phyloP scores from a whole-genome alignment of 306 rosid species.

The Begonia masoniana region DNA sequence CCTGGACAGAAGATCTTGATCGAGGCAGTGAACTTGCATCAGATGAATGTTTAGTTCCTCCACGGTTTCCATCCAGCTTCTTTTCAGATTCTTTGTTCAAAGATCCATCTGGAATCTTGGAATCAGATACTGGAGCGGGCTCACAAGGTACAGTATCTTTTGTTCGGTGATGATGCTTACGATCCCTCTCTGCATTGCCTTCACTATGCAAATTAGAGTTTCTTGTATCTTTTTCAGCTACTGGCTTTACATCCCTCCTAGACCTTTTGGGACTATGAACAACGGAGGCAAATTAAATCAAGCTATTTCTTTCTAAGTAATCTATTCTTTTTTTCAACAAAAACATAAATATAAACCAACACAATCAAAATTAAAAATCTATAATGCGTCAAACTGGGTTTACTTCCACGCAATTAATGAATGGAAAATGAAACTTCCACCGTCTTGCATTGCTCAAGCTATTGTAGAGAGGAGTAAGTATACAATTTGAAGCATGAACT shows the following conservation, averaged over 20 bases:
- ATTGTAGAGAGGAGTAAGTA: too few relatives aligned
- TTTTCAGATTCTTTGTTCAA: conserved; percentile 25
- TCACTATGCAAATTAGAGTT: conserved; percentile 20
- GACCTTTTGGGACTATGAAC: conserved; percentile 56
- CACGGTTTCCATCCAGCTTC: conserved; percentile 23
- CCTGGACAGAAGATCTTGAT: conserved; percentile 59
- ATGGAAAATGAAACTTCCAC: background rate
- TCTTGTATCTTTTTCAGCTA: conserved; percentile 25
- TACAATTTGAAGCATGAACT: too few relatives aligned
- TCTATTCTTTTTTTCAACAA: background rate
- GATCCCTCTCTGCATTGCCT: conserved; percentile 27
- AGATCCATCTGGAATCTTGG: conserved; percentile 27
- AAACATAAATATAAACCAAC: background rate
- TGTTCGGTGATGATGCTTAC: conserved; percentile 21
- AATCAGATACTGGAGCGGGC: conserved; percentile 14
- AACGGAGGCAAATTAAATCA: conserved; percentile 8
- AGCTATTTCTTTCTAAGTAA: background rate
- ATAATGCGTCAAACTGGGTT: background rate
- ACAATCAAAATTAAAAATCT: too few relatives aligned
- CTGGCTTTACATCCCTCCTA: conserved; percentile 57
- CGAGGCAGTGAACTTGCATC: conserved; percentile 31
- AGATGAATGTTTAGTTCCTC: conserved; percentile 30
- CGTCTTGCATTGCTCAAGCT: too few relatives aligned
- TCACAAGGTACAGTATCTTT: conserved; percentile 29
- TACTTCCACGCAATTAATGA: background rate